Percentiles rank a stretch among this genome's conserved stretches.
phyloP scores from a whole-genome alignment of 2,329 filamentous ascomycete species.

The Ophiocordyceps unilateralis region DNA sequence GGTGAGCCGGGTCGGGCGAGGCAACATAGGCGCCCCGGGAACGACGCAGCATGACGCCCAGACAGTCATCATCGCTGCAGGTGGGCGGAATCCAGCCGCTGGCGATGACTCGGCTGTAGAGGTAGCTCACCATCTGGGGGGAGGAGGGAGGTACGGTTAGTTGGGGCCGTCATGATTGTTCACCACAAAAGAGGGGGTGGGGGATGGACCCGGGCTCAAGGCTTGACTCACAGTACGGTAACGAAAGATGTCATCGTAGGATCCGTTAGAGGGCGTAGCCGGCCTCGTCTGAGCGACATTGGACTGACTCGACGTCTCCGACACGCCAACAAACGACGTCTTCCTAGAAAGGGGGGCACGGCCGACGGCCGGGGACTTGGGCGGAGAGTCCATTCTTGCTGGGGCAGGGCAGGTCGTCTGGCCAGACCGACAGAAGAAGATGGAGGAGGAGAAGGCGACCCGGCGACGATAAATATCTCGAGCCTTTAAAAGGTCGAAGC shows the following conservation, averaged over 20 bases:
- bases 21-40: slow-evolving; percentile 22
- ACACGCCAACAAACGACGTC: slow-evolving; percentile 2
- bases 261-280: slow-evolving; percentile 1
- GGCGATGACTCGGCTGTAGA: slow-evolving; percentile 11
- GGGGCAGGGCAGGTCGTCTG: neutral
- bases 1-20: slow-evolving; percentile 20
- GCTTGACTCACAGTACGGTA: slow-evolving; percentile 11
- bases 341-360: slow-evolving; percentile 1
- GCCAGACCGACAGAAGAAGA: neutral
- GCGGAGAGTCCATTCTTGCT: slow-evolving; percentile 1
- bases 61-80: slow-evolving; percentile 6
- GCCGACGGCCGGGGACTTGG: neutral
- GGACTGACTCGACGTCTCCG: slow-evolving; percentile 1
- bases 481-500: neutral
- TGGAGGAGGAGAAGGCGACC: neutral
- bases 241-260: slow-evolving; percentile 13
- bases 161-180: neutral
- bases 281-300: neutral
- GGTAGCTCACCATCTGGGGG: slow-evolving; percentile 14
- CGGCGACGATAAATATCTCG: neutral
- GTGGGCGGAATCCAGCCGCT: slow-evolving; percentile 12
- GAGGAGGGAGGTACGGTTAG: neutral
- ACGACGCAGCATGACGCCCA: slow-evolving; percentile 20
- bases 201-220: neutral
- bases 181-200: neutral